These are phyloP conservation scores for Ambrosia hybrid DNA, from an alignment of 140 eudicot species.

Conservation along the genomic window DNA sequence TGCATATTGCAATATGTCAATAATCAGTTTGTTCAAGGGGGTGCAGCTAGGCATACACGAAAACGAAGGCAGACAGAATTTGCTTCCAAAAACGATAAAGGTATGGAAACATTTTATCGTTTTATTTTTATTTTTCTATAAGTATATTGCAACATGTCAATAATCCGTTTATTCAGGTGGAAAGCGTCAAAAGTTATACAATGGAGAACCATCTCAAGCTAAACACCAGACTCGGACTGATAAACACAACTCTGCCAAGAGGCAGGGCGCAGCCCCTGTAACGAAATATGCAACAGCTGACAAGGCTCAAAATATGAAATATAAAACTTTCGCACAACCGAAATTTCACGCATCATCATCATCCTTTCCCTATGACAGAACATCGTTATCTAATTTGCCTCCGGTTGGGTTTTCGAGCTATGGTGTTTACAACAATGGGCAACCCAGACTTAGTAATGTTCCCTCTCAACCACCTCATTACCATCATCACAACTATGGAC, in stretches of 20 bases:
- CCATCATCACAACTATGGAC: slow-evolving; percentile 16
- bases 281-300: background rate
- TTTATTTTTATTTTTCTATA: background rate
- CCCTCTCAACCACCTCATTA: slow-evolving; percentile 15
- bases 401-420: slow-evolving; percentile 14
- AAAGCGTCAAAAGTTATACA: slow-evolving; percentile 45
- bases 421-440: slow-evolving; percentile 11
- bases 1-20: background rate
- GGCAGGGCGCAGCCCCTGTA: slow-evolving; percentile 28
- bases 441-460: slow-evolving; percentile 7
- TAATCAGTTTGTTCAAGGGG: slow-evolving; percentile 42
- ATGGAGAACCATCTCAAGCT: slow-evolving; percentile 35
- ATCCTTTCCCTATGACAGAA: slow-evolving; percentile 9
- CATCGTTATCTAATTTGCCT: slow-evolving; percentile 4
- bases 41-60: slow-evolving; percentile 63
- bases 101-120: slow-evolving; percentile 26
- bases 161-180: slow-evolving; percentile 29
- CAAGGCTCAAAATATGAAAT: slow-evolving; percentile 15
- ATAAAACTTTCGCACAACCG: slow-evolving; percentile 16
- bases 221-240: slow-evolving; percentile 26
- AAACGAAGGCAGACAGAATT: slow-evolving; percentile 43
- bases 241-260: slow-evolving; percentile 28
- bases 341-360: slow-evolving; percentile 24
- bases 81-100: slow-evolving; percentile 20
- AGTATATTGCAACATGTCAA: background rate